Base-by-base conservation (phyloP, 139 green algal species). In the Chlamydomonas sp. region DNA sequence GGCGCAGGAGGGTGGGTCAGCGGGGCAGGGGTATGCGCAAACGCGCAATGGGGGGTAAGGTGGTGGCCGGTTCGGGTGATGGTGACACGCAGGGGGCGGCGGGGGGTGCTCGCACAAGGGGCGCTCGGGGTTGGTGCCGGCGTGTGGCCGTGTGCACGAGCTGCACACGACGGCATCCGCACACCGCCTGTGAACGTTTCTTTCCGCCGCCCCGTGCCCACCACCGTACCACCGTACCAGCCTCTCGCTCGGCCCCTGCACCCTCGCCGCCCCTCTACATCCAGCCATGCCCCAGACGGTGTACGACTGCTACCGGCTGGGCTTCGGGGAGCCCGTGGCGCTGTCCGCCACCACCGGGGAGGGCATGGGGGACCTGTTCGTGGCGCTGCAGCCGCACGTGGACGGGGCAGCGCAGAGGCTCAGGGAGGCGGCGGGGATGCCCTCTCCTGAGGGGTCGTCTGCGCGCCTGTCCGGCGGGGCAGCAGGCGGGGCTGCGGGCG, bases 291-390 rank as follows among this genome's bases (percentile, higher is more conserved):
- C 80, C 3, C 72, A 87, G 75, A 92, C 86, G 0, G 79, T 94
- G 69, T 73, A 79, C 9, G 91, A 92, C 83, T 88, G 85, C 79
- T 92, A 88, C 72, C 81, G 88, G 67, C 79, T 91, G 49, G 97
- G 97, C 0, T 94, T 98, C 71, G 97, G 97, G 0, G 94, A 97
- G 77, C 90, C 95, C 15, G 91, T 99, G 8, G 93, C 95, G 0
- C 85, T 99, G 14, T 98, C 96, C 15, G 97, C 97, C 4, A 94
- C 96, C 84, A 97, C 95, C 49, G 95, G 97, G 1, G 96, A 99
- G 84, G 97, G 97, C 68, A 95, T 99, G 93, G 91, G 91, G 0
- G 97, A 99, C 63, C 93, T 99, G 61, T 99, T 97, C 84, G 82
- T 76, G 1, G 94, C 90, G 31, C 89, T 99, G 88, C 91, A 94